Evolutionary conservation across 768 basidiomycete genomes (phyloP).

Genomic region (Strobilomyces confusus): DNA sequence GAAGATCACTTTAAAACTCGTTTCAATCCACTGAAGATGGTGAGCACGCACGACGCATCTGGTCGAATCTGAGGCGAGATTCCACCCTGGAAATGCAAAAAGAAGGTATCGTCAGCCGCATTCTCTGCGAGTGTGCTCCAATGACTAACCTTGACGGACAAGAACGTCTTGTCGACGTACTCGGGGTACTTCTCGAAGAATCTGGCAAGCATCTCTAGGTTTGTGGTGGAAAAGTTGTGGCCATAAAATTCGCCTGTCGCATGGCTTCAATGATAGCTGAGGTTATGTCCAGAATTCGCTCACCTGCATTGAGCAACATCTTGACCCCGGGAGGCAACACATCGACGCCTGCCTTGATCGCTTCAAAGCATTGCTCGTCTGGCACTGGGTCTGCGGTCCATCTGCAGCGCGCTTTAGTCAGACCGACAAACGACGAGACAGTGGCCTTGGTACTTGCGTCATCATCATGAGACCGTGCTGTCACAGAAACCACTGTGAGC

Average conservation of each 20-base stretch:
- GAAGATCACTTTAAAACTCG: too few species aligned
- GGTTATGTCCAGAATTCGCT: too few species aligned
- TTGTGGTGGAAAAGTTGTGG: conserved; percentile 35
- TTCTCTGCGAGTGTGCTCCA: too few species aligned
- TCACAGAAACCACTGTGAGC: too few species aligned
- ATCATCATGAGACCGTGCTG: too few species aligned
- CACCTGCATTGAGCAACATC: conserved; percentile 53
- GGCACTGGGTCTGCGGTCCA: too few species aligned
- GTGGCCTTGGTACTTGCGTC: too few species aligned
- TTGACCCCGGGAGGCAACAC: conserved; percentile 41
- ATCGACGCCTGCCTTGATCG: conserved; percentile 49
- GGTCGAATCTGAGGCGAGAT: too few species aligned
- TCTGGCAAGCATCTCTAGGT: conserved; percentile 44
- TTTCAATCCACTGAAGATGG: too few species aligned
- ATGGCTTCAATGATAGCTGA: too few species aligned
- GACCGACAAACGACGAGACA: too few species aligned
- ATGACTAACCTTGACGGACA: conserved; percentile 35
- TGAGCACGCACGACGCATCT: conserved; percentile 32
- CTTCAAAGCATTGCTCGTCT: neutral
- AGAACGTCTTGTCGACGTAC: conserved; percentile 32
- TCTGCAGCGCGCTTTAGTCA: too few species aligned
- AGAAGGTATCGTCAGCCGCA: neutral
- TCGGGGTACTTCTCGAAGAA: conserved; percentile 45
- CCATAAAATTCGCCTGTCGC: conserved; percentile 64
- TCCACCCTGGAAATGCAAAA: conserved; percentile 10